Base-by-base conservation (phyloP, 495 filamentous ascomycete species). In the Schizothecium vesticola region DNA sequence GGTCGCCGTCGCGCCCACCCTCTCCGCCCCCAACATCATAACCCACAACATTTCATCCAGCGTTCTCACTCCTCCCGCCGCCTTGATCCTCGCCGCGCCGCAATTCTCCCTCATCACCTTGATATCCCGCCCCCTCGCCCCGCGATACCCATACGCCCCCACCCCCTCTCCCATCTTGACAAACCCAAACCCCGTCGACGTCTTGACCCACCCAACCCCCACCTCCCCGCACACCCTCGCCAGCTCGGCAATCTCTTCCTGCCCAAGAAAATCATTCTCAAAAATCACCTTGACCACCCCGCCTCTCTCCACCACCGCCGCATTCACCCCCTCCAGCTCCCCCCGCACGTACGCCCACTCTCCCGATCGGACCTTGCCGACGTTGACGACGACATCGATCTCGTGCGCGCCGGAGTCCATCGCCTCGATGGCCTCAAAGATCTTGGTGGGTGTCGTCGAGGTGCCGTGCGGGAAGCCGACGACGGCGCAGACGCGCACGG, bases 401-500 rank as follows among this genome's bases (percentile, higher is more conserved):
- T 88, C 85, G 8, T 71, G 67, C 3, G 81, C 85, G 19, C 85
- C 85, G 0, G 79, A 76, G 4, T 76, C 63, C 6, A 79, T 80
- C 0, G 85, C 86, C 3, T 82, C 80, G 6, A 70, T 74, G 13
- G 83, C 85, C 67, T 88, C 86, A 31, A 76, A 67, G 4, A 84
- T 80, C 68, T 88, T 87, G 65, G 84, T 82, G 36, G 77, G 71
- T 1, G 82, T 85, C 7, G 84, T 86, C 67, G 80, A 83, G 72
- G 84, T 86, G 9, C 86, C 86, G 72, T 86, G 82, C 0, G 87
- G 86, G 69, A 88, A 88, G 24, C 85, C 84, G 73, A 87, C 82
- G 56, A 87, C 86, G 23, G 84, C 79, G 69, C 85, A 88, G 51
- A 87, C 73, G 6, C 74, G 65, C 13, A 87, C 86, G 28, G 77